Conservation (phyloP, 2,329 filamentous ascomycete species). For the Xylaria hypoxylon region DNA sequence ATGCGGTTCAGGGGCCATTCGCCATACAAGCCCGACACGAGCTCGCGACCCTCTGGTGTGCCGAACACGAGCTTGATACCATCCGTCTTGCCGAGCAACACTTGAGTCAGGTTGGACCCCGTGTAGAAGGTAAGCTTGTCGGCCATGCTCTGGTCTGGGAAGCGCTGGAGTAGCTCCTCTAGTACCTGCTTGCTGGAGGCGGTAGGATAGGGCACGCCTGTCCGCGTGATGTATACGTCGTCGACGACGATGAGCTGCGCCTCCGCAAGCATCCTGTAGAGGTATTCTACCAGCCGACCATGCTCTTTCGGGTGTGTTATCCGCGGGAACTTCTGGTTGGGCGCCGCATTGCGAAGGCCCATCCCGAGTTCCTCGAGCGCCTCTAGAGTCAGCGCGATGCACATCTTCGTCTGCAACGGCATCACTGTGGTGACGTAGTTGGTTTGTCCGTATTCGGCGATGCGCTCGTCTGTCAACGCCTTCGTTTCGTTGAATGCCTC, state of each 20-base stretch:
- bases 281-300: constrained; percentile 47
- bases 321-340: constrained; percentile 46
- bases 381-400: constrained; percentile 45
- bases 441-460: constrained; percentile 44
- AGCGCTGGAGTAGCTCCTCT: constrained; percentile 44
- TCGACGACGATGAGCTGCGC: constrained; percentile 49
- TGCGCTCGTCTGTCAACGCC: constrained; percentile 47
- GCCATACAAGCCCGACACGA: constrained; percentile 53
- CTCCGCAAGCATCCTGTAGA: constrained; percentile 47
- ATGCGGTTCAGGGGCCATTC: constrained; percentile 53
- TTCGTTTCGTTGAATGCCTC: constrained; percentile 49
- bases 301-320: constrained; percentile 48
- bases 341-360: constrained; percentile 35
- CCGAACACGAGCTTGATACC: constrained; percentile 56
- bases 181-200: constrained; percentile 51
- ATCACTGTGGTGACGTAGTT: constrained; percentile 47
- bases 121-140: constrained; percentile 46
- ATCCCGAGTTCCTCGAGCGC: constrained; percentile 53
- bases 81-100: constrained; percentile 52
- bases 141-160: constrained; percentile 47
- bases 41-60: constrained; percentile 50
- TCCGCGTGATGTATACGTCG: constrained; percentile 47
- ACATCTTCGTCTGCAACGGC: constrained; percentile 43
- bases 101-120: constrained; percentile 47
- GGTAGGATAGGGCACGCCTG: constrained; percentile 47